phyloP scores from a whole-genome alignment of 805 yeast genomes.

The Hanseniaspora mollemarum region DNA sequence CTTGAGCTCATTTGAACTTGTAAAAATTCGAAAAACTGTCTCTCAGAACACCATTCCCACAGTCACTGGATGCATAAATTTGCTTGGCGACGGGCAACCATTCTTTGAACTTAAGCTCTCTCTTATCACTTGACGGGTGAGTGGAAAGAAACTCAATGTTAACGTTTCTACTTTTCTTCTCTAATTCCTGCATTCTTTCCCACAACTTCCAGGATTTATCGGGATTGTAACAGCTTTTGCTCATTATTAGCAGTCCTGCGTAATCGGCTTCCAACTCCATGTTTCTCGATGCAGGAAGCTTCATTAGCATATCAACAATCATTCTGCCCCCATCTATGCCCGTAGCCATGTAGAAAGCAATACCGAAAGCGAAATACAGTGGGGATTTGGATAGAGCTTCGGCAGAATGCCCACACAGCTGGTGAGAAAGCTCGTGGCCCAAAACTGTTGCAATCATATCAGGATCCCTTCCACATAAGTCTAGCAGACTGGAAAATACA shows the following conservation, averaged over 20 bases:
- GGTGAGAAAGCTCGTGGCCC: constrained; percentile 89
- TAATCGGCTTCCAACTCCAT: constrained; percentile 96
- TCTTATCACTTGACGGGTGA: constrained; percentile 72
- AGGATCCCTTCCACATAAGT: constrained; percentile 57
- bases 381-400: constrained; percentile 77
- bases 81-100: constrained; percentile 50
- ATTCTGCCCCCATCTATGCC: constrained; percentile 46
- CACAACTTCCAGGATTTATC: constrained; percentile 64
- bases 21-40: not conserved
- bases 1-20: not conserved
- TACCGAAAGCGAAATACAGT: constrained; percentile 43
- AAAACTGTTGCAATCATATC: constrained; percentile 93
- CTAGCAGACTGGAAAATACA: constrained; percentile 67
- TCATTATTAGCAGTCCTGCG: constrained; percentile 85
- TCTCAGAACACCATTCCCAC: constrained; percentile 18
- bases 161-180: constrained; percentile 25
- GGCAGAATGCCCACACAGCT: constrained; percentile 79
- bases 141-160: constrained; percentile 64
- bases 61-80: constrained; percentile 27
- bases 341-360: constrained; percentile 47
- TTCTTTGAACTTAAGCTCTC: constrained; percentile 53
- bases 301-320: constrained; percentile 44
- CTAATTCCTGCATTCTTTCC: constrained; percentile 61
- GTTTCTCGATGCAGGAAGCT: constrained; percentile 77
- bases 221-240: constrained; percentile 78